Evolutionary conservation across 1,139 yeast species (phyloP).

Genomic region (Arxiozyma slooffiae): DNA sequence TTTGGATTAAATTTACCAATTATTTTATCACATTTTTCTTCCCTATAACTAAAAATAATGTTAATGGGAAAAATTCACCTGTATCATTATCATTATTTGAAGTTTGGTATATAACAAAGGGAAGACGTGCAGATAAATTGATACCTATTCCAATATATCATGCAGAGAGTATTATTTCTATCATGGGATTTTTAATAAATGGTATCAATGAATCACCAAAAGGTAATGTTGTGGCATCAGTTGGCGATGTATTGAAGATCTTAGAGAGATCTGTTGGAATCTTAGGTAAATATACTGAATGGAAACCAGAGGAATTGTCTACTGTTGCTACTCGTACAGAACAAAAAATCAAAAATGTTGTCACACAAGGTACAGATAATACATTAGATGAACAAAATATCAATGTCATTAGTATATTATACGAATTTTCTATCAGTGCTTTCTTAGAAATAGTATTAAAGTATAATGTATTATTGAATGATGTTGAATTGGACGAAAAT

Average conservation of each 20-base stretch:
- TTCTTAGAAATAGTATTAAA: slow-evolving; percentile 55
- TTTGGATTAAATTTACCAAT: slow-evolving; percentile 9
- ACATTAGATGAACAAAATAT: slow-evolving; percentile 20
- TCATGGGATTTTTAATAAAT: slow-evolving; percentile 41
- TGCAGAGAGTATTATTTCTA: slow-evolving; percentile 51
- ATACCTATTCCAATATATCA: slow-evolving; percentile 55
- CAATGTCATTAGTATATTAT: slow-evolving; percentile 45
- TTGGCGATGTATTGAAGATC: slow-evolving; percentile 49
- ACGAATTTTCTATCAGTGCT: slow-evolving; percentile 53
- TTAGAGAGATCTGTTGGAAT: slow-evolving; percentile 53
- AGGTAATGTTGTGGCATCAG: slow-evolving; percentile 42
- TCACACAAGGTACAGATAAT: not conserved
- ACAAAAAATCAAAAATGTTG: not conserved
- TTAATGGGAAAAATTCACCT: slow-evolving; percentile 1
- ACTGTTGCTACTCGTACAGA: not conserved
- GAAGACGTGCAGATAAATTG: slow-evolving; percentile 44
- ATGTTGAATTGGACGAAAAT: slow-evolving; percentile 49
- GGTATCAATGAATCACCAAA: slow-evolving; percentile 57
- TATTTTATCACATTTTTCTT: slow-evolving; percentile 19
- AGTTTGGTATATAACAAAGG: slow-evolving; percentile 24
- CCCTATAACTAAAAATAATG: slow-evolving; percentile 12
- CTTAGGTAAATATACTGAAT: slow-evolving; percentile 38
- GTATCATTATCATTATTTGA: slow-evolving; percentile 20
- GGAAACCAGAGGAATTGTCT: slow-evolving; percentile 17
- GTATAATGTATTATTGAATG: slow-evolving; percentile 54